phyloP scores from a whole-genome alignment of 805 yeast genomes.

The Yamadazyma tumulicola region DNA sequence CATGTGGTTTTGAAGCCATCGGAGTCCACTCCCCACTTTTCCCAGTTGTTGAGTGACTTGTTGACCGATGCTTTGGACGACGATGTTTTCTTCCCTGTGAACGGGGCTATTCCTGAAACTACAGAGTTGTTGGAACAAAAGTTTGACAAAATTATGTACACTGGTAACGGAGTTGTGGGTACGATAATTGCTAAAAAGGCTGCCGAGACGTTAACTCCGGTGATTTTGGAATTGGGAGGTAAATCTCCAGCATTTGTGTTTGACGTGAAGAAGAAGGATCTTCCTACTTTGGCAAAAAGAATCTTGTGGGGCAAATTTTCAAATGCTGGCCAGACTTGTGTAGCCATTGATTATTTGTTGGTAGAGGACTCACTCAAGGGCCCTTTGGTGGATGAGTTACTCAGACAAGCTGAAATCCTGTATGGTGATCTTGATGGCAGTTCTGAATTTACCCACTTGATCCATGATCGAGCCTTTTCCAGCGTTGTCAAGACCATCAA shows the following conservation, averaged over 20 bases:
- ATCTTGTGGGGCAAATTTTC: constrained; percentile 73
- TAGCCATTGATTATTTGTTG: constrained; percentile 79
- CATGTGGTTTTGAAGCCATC: constrained; percentile 72
- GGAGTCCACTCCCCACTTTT: constrained; percentile 65
- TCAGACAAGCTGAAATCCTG: constrained; percentile 39
- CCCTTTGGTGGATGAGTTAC: constrained; percentile 43
- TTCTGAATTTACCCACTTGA: constrained; percentile 52
- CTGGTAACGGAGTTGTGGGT: constrained; percentile 80
- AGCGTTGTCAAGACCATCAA: constrained; percentile 44
- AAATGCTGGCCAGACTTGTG: constrained; percentile 89
- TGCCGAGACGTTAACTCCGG: constrained; percentile 80
- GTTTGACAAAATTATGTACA: constrained; percentile 80
- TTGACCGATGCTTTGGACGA: constrained; percentile 52
- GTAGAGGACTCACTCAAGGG: constrained; percentile 59
- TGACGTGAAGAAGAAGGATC: constrained; percentile 40
- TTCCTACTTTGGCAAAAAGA: constrained; percentile 51
- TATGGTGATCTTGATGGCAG: constrained; percentile 36
- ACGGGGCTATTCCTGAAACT: constrained; percentile 70
- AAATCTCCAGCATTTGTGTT: constrained; percentile 82
- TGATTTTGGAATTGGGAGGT: constrained; percentile 83
- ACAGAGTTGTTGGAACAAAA: constrained; percentile 54
- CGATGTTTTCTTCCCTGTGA: constrained; percentile 57
- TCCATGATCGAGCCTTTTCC: constrained; percentile 51
- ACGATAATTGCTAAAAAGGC: constrained; percentile 74
- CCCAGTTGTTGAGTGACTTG: constrained; percentile 53